A percentile compares a stretch with the other conserved stretches of the same genome.
Evolutionary conservation across 495 filamentous ascomycete genomes (phyloP).

Genomic region (Penicillium alfredii): DNA sequence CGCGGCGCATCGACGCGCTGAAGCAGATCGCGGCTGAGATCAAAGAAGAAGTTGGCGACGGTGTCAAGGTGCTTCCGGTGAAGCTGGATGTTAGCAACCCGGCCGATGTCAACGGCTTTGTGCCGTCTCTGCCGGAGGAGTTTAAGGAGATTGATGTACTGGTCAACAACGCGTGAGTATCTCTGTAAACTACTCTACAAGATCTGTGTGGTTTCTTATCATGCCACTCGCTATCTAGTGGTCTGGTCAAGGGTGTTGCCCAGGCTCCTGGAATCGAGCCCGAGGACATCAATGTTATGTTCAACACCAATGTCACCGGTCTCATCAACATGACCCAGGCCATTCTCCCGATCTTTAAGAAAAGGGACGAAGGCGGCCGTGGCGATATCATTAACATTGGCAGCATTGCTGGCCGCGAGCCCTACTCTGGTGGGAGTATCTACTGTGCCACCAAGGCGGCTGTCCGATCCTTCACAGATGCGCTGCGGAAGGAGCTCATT

Average conservation of each 20-base stretch:
- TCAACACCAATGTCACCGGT: conserved; percentile 87
- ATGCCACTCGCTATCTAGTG: conserved; percentile 47
- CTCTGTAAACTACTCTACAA: conserved; percentile 15
- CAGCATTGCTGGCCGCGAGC: conserved; percentile 86
- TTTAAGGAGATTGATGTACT: conserved; percentile 62
- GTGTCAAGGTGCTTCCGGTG: conserved; percentile 74
- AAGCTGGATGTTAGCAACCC: conserved; percentile 83
- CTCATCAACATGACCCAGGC: conserved; percentile 97
- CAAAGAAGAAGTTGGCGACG: conserved; percentile 67
- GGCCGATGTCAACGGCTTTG: conserved; percentile 68
- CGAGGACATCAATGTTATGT: conserved; percentile 83
- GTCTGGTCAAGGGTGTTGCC: conserved; percentile 81
- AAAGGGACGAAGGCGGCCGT: conserved; percentile 66
- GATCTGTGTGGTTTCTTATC: conserved; percentile 47
- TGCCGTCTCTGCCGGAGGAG: conserved; percentile 67
- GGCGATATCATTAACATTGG: conserved; percentile 98
- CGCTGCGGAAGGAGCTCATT: conserved; percentile 83
- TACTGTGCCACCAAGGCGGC: conserved; percentile 98
- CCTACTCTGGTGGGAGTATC: conserved; percentile 85
- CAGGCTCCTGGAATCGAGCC: conserved; percentile 77
- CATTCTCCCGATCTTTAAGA: conserved; percentile 77
- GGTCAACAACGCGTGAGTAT: conserved; percentile 91
- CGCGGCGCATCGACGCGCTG: conserved; percentile 72
- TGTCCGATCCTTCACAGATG: conserved; percentile 82
- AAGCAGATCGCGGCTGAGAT: conserved; percentile 74